Evolutionary conservation across 2,329 filamentous ascomycete genomes (phyloP).

Genomic region (Xylaria sp.): DNA sequence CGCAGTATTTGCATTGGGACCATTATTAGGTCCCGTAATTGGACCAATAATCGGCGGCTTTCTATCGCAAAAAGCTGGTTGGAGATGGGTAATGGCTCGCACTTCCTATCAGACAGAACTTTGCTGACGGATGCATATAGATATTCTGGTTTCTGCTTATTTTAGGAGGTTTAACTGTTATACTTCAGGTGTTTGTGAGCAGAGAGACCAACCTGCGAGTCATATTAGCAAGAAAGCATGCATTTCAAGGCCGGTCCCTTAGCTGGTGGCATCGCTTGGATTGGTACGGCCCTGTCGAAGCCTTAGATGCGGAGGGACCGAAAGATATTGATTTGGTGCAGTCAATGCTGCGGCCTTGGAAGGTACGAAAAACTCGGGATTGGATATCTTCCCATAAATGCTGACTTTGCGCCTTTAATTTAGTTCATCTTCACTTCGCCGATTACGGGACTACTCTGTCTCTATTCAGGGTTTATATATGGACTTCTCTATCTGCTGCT

Average conservation of each 20-base stretch:
- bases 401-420: constrained; percentile 1
- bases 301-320: constrained; percentile 2
- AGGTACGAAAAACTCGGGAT: constrained; percentile 6
- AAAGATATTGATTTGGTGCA: constrained; percentile 21
- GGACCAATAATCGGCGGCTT: constrained; percentile 36
- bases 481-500: constrained; percentile 33
- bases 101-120: neutral
- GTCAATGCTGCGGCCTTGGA: constrained; percentile 27
- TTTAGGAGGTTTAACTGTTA: constrained; percentile 22
- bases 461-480: constrained; percentile 34
- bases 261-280: constrained; percentile 35
- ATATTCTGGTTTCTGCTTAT: constrained; percentile 32
- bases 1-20: constrained; percentile 34
- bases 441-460: constrained; percentile 28
- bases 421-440: constrained; percentile 33
- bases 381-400: neutral
- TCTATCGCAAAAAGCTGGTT: constrained; percentile 29
- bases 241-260: constrained; percentile 24
- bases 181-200: constrained; percentile 27
- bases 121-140: constrained; percentile 16
- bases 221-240: constrained; percentile 30
- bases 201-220: constrained; percentile 34
- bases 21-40: constrained; percentile 35
- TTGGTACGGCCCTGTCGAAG: constrained; percentile 26
- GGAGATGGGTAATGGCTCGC: constrained; percentile 33